Evolutionary conservation across 345 rosid genomes (phyloP).

Genomic region (Angophora floribunda): DNA sequence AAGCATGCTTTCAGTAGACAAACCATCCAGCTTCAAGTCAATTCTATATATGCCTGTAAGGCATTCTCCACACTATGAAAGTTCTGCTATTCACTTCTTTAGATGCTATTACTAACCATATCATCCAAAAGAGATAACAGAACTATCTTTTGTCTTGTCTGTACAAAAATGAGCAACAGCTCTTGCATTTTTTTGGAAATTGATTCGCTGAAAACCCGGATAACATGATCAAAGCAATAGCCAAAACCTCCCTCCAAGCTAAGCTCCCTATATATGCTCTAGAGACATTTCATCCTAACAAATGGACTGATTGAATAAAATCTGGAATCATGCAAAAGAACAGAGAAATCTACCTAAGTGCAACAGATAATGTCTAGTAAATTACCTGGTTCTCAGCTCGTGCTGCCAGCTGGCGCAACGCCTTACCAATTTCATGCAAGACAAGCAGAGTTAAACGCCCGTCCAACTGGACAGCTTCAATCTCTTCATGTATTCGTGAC

Average conservation of each 20-base stretch:
- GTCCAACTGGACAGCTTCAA: constrained; percentile 88
- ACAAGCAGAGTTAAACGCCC: constrained; percentile 88
- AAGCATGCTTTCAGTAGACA: neutral
- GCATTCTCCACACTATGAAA: neutral
- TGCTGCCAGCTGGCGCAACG: constrained; percentile 61
- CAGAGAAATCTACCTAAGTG: neutral
- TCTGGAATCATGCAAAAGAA: neutral
- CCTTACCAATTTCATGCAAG: constrained; percentile 82
- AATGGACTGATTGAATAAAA: neutral
- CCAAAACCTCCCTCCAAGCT: neutral
- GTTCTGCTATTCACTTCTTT: neutral
- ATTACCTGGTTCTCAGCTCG: constrained; percentile 95
- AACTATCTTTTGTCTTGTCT: neutral
- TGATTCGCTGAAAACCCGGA: neutral
- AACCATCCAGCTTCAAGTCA: neutral
- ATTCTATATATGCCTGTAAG: neutral
- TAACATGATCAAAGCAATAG: neutral
- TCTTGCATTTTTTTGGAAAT: neutral
- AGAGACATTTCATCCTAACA: neutral
- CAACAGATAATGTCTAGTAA: neutral
- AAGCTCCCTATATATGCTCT: neutral
- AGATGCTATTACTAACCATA: neutral
- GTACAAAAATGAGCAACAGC: neutral
- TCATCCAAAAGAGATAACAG: neutral
- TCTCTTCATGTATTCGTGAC: constrained; percentile 86